Conservation (phyloP, 495 filamentous ascomycete genomes). For the Hyaloscypha variabilis region DNA sequence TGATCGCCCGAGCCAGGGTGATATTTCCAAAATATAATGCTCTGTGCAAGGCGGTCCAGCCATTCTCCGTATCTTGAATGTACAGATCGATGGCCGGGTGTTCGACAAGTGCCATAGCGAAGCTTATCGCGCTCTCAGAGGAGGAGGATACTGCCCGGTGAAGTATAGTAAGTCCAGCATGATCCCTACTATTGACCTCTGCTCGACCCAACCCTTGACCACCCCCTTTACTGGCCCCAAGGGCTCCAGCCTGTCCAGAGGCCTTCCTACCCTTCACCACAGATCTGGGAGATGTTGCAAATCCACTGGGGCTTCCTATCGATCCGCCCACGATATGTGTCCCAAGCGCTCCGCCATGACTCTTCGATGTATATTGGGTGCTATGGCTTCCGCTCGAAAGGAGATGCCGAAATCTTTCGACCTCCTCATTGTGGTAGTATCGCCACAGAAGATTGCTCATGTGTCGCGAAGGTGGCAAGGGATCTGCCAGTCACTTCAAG, state of each 20-base stretch:
- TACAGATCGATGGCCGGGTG: constrained; percentile 87
- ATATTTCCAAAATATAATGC: constrained; percentile 93
- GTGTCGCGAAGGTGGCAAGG: constrained; percentile 54
- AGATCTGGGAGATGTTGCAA: constrained; percentile 49
- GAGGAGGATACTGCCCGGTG: constrained; percentile 81
- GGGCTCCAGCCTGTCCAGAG: constrained; percentile 35
- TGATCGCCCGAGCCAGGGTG: constrained; percentile 77
- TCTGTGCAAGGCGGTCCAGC: constrained; percentile 93
- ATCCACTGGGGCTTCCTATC: constrained; percentile 28
- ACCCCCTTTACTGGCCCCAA: constrained; percentile 13
- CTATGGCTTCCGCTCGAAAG: constrained; percentile 66
- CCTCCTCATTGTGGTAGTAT: constrained; percentile 93
- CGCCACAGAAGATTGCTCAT: constrained; percentile 98
- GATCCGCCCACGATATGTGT: constrained; percentile 26
- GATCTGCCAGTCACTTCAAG: constrained; percentile 61
- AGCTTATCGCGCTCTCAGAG: constrained; percentile 64
- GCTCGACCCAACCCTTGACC: constrained; percentile 32
- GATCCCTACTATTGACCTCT: constrained; percentile 83
- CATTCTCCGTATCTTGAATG: constrained; percentile 84
- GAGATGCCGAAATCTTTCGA: constrained; percentile 84
- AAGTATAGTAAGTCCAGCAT: constrained; percentile 77
- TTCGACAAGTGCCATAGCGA: constrained; percentile 76
- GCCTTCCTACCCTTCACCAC: constrained; percentile 47
- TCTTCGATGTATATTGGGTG: constrained; percentile 48
- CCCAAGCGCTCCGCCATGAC: constrained; percentile 34